A percentile compares a stretch with the other conserved stretches of the same genome.
Conservation (phyloP, 176 grass and related monocot species). For the Oryza meridionalis region DNA sequence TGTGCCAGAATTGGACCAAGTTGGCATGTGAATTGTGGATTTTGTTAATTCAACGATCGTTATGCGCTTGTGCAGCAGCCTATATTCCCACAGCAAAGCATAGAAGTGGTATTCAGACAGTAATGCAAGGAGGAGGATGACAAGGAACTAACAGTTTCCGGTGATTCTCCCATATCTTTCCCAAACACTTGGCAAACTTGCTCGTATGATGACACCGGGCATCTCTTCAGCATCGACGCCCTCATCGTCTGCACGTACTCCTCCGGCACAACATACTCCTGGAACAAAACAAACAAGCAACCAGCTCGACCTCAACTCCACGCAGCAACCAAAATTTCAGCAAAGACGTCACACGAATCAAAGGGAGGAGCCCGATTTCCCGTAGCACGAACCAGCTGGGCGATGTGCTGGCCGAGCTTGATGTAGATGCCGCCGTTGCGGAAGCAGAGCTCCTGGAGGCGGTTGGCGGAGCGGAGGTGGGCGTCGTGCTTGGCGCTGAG, state of each 20-base stretch:
- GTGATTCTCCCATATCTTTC: conserved; percentile 75
- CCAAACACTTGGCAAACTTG: conserved; percentile 64
- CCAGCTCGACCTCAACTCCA: not conserved
- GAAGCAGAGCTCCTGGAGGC: conserved; percentile 89
- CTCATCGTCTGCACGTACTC: conserved; percentile 90
- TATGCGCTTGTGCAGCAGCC: not conserved
- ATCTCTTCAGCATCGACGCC: conserved; percentile 88
- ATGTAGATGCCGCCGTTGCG: conserved; percentile 98
- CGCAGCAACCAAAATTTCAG: conserved; percentile 7
- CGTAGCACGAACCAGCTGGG: conserved; percentile 60
- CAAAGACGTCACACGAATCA: not conserved
- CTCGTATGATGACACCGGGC: conserved; percentile 85
- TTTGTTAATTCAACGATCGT: not conserved
- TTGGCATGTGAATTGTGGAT: not conserved
- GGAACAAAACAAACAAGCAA: conserved; percentile 22
- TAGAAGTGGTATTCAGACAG: not conserved
- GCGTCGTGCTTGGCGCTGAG: conserved; percentile 54
- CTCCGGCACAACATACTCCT: conserved; percentile 88
- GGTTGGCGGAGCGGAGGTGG: conserved; percentile 76
- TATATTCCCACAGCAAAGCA: conserved; percentile 7
- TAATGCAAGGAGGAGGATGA: conserved; percentile 24
- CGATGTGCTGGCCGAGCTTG: conserved; percentile 95
- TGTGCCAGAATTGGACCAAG: not conserved
- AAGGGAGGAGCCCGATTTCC: not conserved
- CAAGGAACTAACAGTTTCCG: conserved; percentile 62